Base-by-base conservation (phyloP, 2,329 filamentous ascomycete species). In the Rhinocladiella similis region DNA sequence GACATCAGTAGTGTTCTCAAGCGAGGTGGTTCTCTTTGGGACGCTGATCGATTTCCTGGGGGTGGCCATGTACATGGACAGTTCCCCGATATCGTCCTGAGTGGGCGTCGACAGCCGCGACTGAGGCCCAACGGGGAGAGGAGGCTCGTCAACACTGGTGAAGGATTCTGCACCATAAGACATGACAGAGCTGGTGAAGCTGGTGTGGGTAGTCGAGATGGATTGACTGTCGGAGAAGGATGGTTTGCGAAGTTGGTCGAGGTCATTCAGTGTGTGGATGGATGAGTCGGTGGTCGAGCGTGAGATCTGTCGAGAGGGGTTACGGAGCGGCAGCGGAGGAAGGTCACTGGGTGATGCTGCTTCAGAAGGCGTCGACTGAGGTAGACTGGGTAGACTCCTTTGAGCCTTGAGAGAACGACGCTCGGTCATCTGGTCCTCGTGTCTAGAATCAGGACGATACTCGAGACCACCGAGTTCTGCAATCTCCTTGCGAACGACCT, bases 401-500 rank as follows among this genome's bases (percentile, higher is more conserved):
- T 59, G 56, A 39, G 53, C 41, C 18, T 56, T 50, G 25, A 56
- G 49, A 13, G 42, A 36, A 47, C 19, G 52, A 45, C 45, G 13
- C 42, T 58, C 36, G 16, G 33, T 25, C 51, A 51, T 47, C 13
- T 36, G 42, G n/a, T 61, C 55, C 16, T 61, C 53, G 1, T 59
- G 36, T n/a, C 35, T 64, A 14, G 66, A 70, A 53, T 77, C 75
- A 3, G 71, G 68, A 2, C 70, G 66, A 60, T 75, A 75, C 54
- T 74, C 73, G 51, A 72, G 73, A 1, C 77, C 76, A n/a, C 77
- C 75, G 3, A 75, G 67, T 16, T 69, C 63, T 54, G 78, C 74
- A 35, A 80, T 78, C 63, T 76, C 72, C 35, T 71, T 71, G n/a
- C 76, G 68, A 27, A 79, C 65, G 3, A 71, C 68, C n/a, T 70